Evolutionary conservation across 2,329 filamentous ascomycete species (phyloP).

Genomic region (Monilinia vaccinii-corymbosi): DNA sequence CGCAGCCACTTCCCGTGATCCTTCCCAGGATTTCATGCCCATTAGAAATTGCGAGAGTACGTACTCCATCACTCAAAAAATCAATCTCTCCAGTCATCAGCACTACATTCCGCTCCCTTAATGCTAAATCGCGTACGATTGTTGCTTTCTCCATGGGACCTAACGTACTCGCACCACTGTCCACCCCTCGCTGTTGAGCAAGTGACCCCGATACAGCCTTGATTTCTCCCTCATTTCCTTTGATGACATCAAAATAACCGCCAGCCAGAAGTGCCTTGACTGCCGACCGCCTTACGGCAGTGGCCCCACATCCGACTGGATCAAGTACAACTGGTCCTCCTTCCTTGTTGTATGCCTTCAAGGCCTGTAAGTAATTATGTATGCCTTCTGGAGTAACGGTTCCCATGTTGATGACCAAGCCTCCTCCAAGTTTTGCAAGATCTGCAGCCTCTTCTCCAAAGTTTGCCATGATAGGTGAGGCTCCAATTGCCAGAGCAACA

Average conservation of each 20-base stretch:
- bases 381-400: conserved; percentile 72
- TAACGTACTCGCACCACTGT: conserved; percentile 55
- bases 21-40: conserved; percentile 62
- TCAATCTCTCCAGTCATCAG: conserved; percentile 77
- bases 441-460: conserved; percentile 75
- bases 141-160: conserved; percentile 45
- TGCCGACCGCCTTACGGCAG: conserved; percentile 59
- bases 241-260: conserved; percentile 81
- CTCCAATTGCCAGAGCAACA: conserved; percentile 73
- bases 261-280: conserved; percentile 60
- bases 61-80: conserved; percentile 63
- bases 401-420: conserved; percentile 90
- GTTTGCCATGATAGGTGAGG: conserved; percentile 90
- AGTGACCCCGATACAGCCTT: conserved; percentile 54
- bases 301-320: conserved; percentile 85
- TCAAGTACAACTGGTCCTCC: conserved; percentile 75
- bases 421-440: conserved; percentile 66
- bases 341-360: conserved; percentile 71
- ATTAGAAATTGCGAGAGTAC: conserved; percentile 62
- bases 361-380: conserved; percentile 61
- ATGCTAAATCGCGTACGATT: conserved; percentile 59
- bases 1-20: conserved; percentile 77
- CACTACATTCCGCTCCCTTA: conserved; percentile 59
- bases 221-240: conserved; percentile 90
- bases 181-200: conserved; percentile 72